A percentile compares a stretch with the other conserved stretches of the same genome.
These are phyloP conservation scores for Heterobasidion parviporum DNA, from an alignment of 1,284 basidiomycete genomes.

Conservation along the genomic window DNA sequence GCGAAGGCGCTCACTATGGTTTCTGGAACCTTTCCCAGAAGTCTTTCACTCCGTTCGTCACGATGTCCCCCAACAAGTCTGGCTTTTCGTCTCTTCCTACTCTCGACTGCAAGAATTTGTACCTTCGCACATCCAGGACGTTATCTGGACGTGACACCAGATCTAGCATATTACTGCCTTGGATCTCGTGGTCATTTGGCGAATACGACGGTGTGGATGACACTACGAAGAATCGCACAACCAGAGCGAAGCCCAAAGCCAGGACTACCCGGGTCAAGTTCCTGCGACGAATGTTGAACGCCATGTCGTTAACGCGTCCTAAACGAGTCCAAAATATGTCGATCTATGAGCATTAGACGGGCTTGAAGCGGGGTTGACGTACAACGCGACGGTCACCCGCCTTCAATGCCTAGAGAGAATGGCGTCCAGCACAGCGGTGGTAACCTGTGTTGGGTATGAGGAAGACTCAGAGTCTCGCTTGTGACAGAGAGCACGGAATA, in stretches of 20 bases:
- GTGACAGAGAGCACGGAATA: too few species aligned
- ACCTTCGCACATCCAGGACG: slow-evolving; percentile 77
- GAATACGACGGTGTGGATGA: slow-evolving; percentile 31
- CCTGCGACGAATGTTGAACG: slow-evolving; percentile 26
- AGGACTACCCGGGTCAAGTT: slow-evolving; percentile 26
- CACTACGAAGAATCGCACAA: slow-evolving; percentile 35
- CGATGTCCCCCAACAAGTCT: slow-evolving; percentile 72
- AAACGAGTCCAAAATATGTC: too few species aligned
- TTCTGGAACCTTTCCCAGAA: slow-evolving; percentile 89
- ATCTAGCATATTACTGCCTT: slow-evolving; percentile 79
- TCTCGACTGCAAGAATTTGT: slow-evolving; percentile 80
- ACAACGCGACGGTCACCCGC: too few species aligned
- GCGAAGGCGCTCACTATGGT: slow-evolving; percentile 57
- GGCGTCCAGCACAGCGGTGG: too few species aligned
- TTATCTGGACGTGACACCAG: slow-evolving; percentile 78
- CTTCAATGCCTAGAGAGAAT: too few species aligned
- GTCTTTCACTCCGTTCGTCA: slow-evolving; percentile 71
- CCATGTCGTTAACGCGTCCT: slow-evolving; percentile 14
- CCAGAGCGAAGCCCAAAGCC: slow-evolving; percentile 20
- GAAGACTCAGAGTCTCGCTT: too few species aligned
- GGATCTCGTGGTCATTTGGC: slow-evolving; percentile 41
- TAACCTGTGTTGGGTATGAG: too few species aligned
- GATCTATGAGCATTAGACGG: too few species aligned
- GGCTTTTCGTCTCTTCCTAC: slow-evolving; percentile 77
- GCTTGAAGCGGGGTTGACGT: too few species aligned